phyloP scores from a whole-genome alignment of 73 alveolate genomes.

The Paramecium primaurelia region DNA sequence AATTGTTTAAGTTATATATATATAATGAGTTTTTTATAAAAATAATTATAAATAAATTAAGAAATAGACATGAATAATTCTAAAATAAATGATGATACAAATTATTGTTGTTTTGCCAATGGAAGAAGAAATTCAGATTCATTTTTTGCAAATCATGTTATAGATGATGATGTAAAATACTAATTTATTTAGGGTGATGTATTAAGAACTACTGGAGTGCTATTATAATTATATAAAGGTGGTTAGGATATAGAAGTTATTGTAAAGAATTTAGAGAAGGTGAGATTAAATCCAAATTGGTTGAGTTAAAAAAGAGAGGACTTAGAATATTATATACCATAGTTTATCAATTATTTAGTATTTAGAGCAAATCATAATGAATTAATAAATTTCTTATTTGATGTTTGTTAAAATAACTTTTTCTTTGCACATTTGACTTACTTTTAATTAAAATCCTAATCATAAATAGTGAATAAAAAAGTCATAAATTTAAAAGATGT shows the following conservation, averaged over 20 bases:
- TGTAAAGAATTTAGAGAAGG: background rate
- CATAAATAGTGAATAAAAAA: conserved; percentile 3
- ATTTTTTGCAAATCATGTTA: background rate
- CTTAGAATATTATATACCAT: conserved; percentile 55
- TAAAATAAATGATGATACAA: background rate
- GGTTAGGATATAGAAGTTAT: background rate
- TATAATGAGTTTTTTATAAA: background rate
- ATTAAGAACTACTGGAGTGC: background rate
- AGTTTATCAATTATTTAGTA: conserved; percentile 45
- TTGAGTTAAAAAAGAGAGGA: conserved; percentile 49
- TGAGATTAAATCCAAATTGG: conserved; percentile 55
- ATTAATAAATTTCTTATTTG: conserved; percentile 23
- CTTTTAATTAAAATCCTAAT: conserved; percentile 36
- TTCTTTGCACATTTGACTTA: conserved; percentile 47
- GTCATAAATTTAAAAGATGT: background rate
- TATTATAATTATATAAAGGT: background rate
- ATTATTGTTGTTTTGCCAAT: background rate
- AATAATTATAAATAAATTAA: background rate
- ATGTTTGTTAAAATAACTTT: conserved; percentile 34
- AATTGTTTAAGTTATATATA: background rate
- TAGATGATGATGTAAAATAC: background rate
- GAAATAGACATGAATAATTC: background rate
- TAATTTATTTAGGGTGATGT: background rate
- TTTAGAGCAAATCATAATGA: conserved; percentile 21
- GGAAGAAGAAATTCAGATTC: background rate